Percentiles rank a stretch among this genome's conserved stretches.
Evolutionary conservation across 129 eudicot genomes (phyloP).

Genomic region (Logfia minima): DNA sequence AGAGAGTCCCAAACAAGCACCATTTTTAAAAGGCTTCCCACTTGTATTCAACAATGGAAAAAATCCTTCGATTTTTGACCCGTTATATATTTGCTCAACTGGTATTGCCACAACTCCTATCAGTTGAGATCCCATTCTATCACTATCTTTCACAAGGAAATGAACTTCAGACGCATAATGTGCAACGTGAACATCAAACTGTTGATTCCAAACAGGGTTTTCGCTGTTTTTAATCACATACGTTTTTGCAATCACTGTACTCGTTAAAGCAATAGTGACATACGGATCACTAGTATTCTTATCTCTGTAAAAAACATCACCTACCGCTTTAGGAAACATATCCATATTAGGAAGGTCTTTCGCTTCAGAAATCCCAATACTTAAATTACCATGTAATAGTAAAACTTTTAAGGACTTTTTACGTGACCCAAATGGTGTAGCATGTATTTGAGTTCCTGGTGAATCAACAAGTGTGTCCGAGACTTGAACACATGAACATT

Average conservation of each 20-base stretch:
- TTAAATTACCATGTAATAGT: slow-evolving; percentile 80
- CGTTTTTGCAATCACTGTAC: slow-evolving; percentile 80
- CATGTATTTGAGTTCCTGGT: slow-evolving; percentile 32
- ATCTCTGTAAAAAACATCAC: slow-evolving; percentile 56
- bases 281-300: slow-evolving; percentile 90
- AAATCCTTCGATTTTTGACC: slow-evolving; percentile 58
- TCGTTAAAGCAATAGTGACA: slow-evolving; percentile 59
- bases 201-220: slow-evolving; percentile 89
- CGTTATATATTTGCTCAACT: slow-evolving; percentile 54
- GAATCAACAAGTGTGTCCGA: slow-evolving; percentile 31
- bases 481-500: slow-evolving; percentile 24
- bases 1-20: slow-evolving; percentile 67
- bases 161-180: slow-evolving; percentile 78
- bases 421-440: slow-evolving; percentile 38
- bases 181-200: slow-evolving; percentile 75
- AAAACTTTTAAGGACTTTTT: slow-evolving; percentile 60
- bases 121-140: slow-evolving; percentile 83
- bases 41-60: slow-evolving; percentile 62
- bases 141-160: slow-evolving; percentile 85
- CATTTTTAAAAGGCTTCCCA: slow-evolving; percentile 73
- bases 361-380: slow-evolving; percentile 78
- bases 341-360: slow-evolving; percentile 95
- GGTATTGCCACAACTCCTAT: slow-evolving; percentile 79
- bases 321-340: slow-evolving; percentile 78
- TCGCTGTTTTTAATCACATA: slow-evolving; percentile 68